phyloP scores from a whole-genome alignment of 257 asterid species.

The Nicotiana tomentosiformis region DNA sequence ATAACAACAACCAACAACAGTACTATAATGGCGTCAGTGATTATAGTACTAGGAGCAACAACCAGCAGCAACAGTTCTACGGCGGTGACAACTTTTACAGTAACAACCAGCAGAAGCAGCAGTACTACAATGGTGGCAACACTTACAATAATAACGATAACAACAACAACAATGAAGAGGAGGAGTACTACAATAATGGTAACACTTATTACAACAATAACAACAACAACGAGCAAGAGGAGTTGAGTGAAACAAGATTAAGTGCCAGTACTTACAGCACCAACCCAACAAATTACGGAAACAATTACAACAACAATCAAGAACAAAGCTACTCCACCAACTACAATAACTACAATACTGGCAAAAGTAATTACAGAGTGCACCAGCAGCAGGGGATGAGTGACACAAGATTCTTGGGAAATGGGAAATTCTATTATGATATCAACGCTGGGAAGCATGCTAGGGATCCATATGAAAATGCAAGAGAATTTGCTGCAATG shows the following conservation, averaged over 20 bases:
- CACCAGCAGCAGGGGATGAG: conserved; percentile 74
- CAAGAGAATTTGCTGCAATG: conserved; percentile 21
- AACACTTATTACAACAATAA: conserved; percentile 12
- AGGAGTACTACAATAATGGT: not conserved
- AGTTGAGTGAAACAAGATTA: conserved; percentile 16
- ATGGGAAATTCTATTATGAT: conserved; percentile 58
- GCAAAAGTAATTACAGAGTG: conserved; percentile 20
- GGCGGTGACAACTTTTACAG: conserved; percentile 12
- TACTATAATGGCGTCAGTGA: conserved; percentile 4
- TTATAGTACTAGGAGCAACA: conserved; percentile 13
- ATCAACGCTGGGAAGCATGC: conserved; percentile 32
- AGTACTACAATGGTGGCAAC: conserved; percentile 18
- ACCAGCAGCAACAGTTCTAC: conserved; percentile 18
- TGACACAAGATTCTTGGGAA: conserved; percentile 63
- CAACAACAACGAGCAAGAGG: conserved; percentile 30
- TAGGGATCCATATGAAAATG: conserved; percentile 35
- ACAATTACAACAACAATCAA: conserved; percentile 9
- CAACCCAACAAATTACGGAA: conserved; percentile 3
- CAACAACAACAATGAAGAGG: conserved; percentile 1
- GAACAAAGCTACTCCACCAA: conserved; percentile 13
- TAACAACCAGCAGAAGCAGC: conserved; percentile 4
- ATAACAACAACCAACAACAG: conserved; percentile 12
- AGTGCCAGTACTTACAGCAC: not conserved
- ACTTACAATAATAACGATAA: conserved; percentile 8
- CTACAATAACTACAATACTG: conserved; percentile 17